Conservation (phyloP, 352 stramenopile species). For the Peronospora farinosa region DNA sequence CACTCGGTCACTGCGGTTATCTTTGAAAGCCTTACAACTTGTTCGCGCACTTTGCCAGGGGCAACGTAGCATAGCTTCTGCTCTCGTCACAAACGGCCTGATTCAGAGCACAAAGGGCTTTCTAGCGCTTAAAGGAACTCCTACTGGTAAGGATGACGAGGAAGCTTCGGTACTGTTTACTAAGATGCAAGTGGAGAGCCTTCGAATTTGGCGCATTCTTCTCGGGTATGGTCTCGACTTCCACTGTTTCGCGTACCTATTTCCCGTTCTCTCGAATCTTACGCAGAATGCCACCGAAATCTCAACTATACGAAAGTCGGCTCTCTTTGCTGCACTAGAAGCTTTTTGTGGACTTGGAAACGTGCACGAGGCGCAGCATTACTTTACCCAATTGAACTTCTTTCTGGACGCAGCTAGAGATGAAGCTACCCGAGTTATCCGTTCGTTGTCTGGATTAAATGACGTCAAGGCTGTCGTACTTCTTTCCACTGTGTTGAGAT, state of each 20-base stretch:
- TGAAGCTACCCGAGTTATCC: slow-evolving; percentile 11
- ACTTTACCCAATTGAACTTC: slow-evolving; percentile 51
- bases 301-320: slow-evolving; percentile 14
- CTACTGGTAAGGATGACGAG: slow-evolving; percentile 13
- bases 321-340: slow-evolving; percentile 46
- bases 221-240: slow-evolving; percentile 63
- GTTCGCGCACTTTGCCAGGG: slow-evolving; percentile 46
- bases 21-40: slow-evolving; percentile 38
- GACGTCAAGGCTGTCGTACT: slow-evolving; percentile 18
- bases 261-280: slow-evolving; percentile 46
- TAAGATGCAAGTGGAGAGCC: slow-evolving; percentile 44
- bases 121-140: slow-evolving; percentile 35
- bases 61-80: slow-evolving; percentile 33
- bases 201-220: slow-evolving; percentile 58
- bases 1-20: slow-evolving; percentile 29
- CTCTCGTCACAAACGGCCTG: slow-evolving; percentile 35
- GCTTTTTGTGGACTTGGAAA: slow-evolving; percentile 37
- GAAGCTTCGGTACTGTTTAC: slow-evolving; percentile 21
- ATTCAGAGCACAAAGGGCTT: slow-evolving; percentile 61
- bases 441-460: not conserved
- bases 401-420: slow-evolving; percentile 41
- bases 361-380: slow-evolving; percentile 53
- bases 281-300: slow-evolving; percentile 7
- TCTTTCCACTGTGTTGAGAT: slow-evolving; percentile 38
- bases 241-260: slow-evolving; percentile 64